phyloP scores from a whole-genome alignment of 108 stramenopile genomes.

The Schizochytrium sp. region DNA sequence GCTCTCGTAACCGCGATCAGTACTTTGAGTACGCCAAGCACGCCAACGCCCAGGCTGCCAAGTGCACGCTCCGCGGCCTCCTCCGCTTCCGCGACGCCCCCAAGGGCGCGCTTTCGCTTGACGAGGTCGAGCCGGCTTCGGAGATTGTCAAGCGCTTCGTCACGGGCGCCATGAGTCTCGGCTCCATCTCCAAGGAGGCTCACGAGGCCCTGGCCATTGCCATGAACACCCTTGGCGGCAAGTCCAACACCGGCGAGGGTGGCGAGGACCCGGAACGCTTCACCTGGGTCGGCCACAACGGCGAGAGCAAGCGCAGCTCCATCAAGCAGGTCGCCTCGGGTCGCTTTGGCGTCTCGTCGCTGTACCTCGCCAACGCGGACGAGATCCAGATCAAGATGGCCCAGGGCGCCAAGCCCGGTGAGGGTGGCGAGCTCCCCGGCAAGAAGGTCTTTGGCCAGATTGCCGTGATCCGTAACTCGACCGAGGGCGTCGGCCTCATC shows the following conservation, averaged over 20 bases:
- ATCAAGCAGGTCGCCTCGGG: conserved; percentile 93
- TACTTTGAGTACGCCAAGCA: conserved; percentile 14
- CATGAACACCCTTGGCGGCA: conserved; percentile 77
- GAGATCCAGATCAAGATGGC: conserved; percentile 97
- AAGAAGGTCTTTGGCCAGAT: conserved; percentile 87
- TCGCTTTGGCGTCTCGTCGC: conserved; percentile 84
- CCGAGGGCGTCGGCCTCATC: conserved; percentile 85
- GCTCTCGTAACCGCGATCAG: background rate
- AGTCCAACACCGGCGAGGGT: conserved; percentile 88
- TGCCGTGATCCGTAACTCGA: conserved; percentile 77
- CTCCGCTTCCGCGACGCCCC: conserved; percentile 80
- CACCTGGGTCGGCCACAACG: conserved; percentile 16
- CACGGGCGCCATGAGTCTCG: conserved; percentile 87
- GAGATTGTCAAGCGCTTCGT: conserved; percentile 88
- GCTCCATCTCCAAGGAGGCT: conserved; percentile 83
- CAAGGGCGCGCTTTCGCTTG: conserved; percentile 64
- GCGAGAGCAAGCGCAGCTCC: conserved; percentile 73
- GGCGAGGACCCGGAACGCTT: conserved; percentile 84
- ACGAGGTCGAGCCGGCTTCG: conserved; percentile 79
- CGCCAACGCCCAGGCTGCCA: background rate
- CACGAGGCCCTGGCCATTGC: conserved; percentile 87
- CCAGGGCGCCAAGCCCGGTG: conserved; percentile 91
- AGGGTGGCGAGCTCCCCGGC: conserved; percentile 90
- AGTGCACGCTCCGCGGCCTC: conserved; percentile 80
- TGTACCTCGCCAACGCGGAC: conserved; percentile 87